Conservation (phyloP, 257 asterid genomes). For the Salvia splendens region DNA sequence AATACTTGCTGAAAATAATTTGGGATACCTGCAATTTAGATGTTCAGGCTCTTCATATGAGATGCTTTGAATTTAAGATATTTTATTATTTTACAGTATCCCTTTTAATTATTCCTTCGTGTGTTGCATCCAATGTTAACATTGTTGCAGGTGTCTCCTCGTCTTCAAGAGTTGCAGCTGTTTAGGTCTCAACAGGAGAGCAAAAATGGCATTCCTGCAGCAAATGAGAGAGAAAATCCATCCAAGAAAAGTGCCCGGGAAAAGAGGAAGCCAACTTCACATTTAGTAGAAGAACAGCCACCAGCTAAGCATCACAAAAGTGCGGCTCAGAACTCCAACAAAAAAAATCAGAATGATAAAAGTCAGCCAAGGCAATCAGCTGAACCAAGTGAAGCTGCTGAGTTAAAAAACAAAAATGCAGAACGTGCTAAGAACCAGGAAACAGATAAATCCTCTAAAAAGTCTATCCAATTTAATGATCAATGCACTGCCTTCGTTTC, state of each 20-base stretch:
- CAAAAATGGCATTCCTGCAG: conserved; percentile 44
- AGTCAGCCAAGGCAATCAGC: conserved; percentile 40
- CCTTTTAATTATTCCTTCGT: conserved; percentile 13
- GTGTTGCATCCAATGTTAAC: conserved; percentile 13
- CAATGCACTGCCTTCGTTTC: conserved; percentile 89
- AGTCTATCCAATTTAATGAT: conserved; percentile 57
- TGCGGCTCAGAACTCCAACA: conserved; percentile 43
- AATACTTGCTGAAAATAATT: conserved; percentile 6
- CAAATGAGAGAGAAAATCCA: conserved; percentile 52
- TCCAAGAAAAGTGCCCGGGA: conserved; percentile 55
- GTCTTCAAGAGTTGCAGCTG: conserved; percentile 82
- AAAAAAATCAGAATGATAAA: conserved; percentile 41
- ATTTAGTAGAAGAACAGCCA: conserved; percentile 51
- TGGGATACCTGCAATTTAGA: background rate
- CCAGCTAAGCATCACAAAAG: conserved; percentile 72
- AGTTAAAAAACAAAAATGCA: conserved; percentile 38
- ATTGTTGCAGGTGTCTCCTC: conserved; percentile 81
- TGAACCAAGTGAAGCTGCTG: conserved; percentile 46
- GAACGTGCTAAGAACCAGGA: conserved; percentile 47
- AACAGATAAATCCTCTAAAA: conserved; percentile 45
- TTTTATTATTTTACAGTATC: conserved; percentile 13
- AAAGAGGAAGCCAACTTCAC: conserved; percentile 70
- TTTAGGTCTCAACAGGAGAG: conserved; percentile 76
- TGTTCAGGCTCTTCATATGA: background rate
- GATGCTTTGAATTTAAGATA: conserved; percentile 10